These are phyloP conservation scores for Pseudogymnoascus sp. DNA, from an alignment of 2,329 filamentous ascomycete species.

Conservation along the genomic window DNA sequence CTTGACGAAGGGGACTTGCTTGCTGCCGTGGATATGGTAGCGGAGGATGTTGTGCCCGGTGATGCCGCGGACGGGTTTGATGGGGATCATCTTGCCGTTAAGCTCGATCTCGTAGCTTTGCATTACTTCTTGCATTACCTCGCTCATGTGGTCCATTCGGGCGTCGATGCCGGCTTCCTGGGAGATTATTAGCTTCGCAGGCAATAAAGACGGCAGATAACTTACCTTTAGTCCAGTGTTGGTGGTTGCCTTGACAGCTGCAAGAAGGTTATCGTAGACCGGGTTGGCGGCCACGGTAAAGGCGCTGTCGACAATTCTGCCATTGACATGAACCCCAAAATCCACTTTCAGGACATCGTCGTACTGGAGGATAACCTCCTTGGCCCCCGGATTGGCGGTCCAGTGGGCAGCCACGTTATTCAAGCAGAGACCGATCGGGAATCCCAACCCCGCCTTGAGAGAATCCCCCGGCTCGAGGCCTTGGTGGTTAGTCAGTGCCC, in stretches of 20 bases:
- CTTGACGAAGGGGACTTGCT: constrained; percentile 47
- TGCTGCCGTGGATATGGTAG: constrained; percentile 48
- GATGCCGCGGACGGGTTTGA: constrained; percentile 47
- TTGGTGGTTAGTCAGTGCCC: constrained; percentile 40
- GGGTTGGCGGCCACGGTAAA: constrained; percentile 72
- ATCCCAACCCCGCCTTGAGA: constrained; percentile 44
- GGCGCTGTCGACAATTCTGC: constrained; percentile 71
- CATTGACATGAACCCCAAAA: constrained; percentile 73
- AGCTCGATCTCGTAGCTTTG: constrained; percentile 53
- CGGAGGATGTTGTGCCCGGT: constrained; percentile 46
- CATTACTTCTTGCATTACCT: constrained; percentile 52
- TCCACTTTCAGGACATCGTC: constrained; percentile 78
- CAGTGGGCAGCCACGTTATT: constrained; percentile 48
- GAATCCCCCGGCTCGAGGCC: constrained; percentile 44
- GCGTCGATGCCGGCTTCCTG: constrained; percentile 45
- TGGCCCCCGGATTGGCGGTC: constrained; percentile 49
- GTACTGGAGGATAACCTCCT: constrained; percentile 61
- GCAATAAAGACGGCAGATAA: not conserved
- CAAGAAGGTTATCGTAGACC: constrained; percentile 65
- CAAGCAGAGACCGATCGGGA: constrained; percentile 45
- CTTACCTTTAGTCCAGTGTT: constrained; percentile 40
- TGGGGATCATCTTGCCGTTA: constrained; percentile 41
- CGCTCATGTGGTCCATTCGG: constrained; percentile 45
- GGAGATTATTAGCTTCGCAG: constrained; percentile 5
- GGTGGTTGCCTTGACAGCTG: constrained; percentile 66